Percentiles rank a stretch among this genome's conserved stretches.
Evolutionary conservation across 2,329 filamentous ascomycete species (phyloP).

Genomic region (Microdochium trichocladiopsis): DNA sequence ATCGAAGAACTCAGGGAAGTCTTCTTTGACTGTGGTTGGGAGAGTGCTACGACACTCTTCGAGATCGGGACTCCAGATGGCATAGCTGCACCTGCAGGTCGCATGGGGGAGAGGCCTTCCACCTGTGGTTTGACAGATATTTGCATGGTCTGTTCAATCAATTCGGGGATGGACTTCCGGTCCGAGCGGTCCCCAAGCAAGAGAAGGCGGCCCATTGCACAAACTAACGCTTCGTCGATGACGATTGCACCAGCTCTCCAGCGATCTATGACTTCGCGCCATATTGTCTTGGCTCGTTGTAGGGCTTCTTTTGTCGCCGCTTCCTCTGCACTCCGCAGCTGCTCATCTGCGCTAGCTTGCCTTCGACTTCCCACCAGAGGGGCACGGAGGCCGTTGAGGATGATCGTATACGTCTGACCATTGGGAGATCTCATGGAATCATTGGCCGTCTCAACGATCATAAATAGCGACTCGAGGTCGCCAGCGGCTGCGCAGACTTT

Average conservation of each 20-base stretch:
- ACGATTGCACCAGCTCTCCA: conserved; percentile 66
- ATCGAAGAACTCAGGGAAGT: conserved; percentile 11
- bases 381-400: conserved; percentile 66
- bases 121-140: conserved; percentile 49
- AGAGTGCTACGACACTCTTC: not conserved
- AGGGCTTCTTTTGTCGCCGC: conserved; percentile 40
- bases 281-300: conserved; percentile 64
- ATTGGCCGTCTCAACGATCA: conserved; percentile 65
- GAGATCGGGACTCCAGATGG: not conserved
- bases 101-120: conserved; percentile 8
- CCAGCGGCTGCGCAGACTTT: conserved; percentile 68
- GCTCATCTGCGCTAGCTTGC: conserved; percentile 27
- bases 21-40: conserved; percentile 1
- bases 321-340: conserved; percentile 12
- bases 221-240: conserved; percentile 74
- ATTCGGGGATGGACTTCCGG: conserved; percentile 63
- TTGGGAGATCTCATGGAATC: conserved; percentile 58
- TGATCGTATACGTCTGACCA: conserved; percentile 68
- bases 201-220: conserved; percentile 75
- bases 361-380: not conserved
- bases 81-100: not conserved
- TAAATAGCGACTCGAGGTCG: conserved; percentile 77
- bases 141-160: conserved; percentile 78
- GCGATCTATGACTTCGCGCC: conserved; percentile 70
- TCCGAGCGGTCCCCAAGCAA: conserved; percentile 57